These are phyloP conservation scores for Boletus huronensis DNA, from an alignment of 768 basidiomycete genomes.

Conservation along the genomic window DNA sequence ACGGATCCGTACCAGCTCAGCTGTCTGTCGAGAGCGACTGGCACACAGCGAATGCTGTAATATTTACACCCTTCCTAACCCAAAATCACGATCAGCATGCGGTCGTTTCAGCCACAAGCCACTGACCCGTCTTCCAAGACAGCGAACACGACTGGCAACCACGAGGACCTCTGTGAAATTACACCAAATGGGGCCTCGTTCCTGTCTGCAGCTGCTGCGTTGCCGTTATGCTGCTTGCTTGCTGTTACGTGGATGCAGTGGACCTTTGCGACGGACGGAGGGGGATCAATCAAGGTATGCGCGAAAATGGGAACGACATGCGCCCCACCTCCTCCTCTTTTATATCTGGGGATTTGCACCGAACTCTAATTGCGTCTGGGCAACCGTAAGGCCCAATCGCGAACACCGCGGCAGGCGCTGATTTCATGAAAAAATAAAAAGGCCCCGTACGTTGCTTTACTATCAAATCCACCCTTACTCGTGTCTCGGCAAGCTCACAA, in stretches of 20 bases:
- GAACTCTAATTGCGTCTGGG: conserved; percentile 30
- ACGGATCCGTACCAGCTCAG: conserved; percentile 30
- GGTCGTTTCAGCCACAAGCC: conserved; percentile 9
- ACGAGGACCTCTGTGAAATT: conserved; percentile 1
- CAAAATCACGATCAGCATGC: conserved; percentile 17
- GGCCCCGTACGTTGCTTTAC: conserved; percentile 25
- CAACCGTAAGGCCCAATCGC: conserved; percentile 19
- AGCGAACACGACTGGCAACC: conserved; percentile 1
- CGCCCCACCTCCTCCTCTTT: conserved; percentile 18
- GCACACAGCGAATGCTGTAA: conserved; percentile 7
- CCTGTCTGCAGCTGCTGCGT: neutral
- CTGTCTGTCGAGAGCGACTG: conserved; percentile 3
- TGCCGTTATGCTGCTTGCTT: conserved; percentile 13
- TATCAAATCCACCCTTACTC: conserved; percentile 28
- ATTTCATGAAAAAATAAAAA: conserved; percentile 30
- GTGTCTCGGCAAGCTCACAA: conserved; percentile 26
- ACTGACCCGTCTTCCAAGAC: conserved; percentile 18
- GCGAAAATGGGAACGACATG: conserved; percentile 15
- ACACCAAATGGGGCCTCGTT: neutral
- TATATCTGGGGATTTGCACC: conserved; percentile 27
- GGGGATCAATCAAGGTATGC: conserved; percentile 7
- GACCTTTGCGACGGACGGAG: neutral
- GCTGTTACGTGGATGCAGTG: conserved; percentile 10
- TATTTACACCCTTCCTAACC: neutral
- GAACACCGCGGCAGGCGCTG: conserved; percentile 30